Evolutionary conservation across 306 rosid species (phyloP), one percentile per base, ranked within the genome.

Genomic region (Trifolium pratense): DNA sequence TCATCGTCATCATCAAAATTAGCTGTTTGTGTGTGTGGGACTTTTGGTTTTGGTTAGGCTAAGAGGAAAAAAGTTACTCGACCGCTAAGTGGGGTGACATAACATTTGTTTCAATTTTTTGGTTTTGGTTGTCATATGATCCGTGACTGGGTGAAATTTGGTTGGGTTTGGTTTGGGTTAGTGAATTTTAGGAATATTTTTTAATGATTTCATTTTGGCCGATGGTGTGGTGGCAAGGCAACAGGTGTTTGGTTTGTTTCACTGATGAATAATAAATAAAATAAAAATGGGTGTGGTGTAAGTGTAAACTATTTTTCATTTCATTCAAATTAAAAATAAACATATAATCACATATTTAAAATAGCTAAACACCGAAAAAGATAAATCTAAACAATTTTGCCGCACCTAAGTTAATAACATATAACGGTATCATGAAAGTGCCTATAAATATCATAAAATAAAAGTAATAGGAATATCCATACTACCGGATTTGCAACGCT

Each of bases 1-100:
- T 66, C 68, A 59, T 31, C 18, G 32, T 46, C 46, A 31, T 26
- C 16, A 68, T 58, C 69, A 20, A 68, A 68, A 59, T 77, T 68
- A 59, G 32, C 29, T 68, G 53, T 61, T 68, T 69, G 70, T 59
- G 68, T 25, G 79, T 15, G 73, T 49, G 78, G 39, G 70, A 60
- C 69, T 48, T 74, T 49, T 57, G n/a, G 16, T n/a, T 26, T 46
- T 7, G 4, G 15, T 10, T 12, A 5, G 60, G 5, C 48, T 74
- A 23, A 3, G 3, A 3, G 25, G 5, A 6, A 56, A 13, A 66
- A 66, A 66, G 36, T 75, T 75, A 75, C 73, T 52, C 64, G 12
- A 39, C 62, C 62, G 64, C 53, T 70, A 74, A 64, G 32, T 55
- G 32, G 52, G 52, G 52, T 31, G 59, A 26, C 37, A 16, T 20